Conservation (phyloP, 164 flowering plant species). For the Nymphaea colorata region DNA sequence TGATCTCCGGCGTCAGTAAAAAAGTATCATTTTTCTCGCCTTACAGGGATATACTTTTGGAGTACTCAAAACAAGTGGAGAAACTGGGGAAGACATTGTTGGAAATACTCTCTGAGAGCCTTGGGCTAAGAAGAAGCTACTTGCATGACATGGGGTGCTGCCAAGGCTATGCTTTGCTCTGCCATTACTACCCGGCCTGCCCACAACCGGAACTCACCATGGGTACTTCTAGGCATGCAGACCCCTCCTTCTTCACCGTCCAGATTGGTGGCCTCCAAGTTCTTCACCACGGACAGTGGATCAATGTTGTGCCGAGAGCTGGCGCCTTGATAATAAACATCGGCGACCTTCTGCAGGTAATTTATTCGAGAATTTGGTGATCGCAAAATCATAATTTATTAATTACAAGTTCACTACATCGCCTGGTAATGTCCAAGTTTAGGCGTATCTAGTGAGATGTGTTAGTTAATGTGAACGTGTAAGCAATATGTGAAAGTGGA, state of each 20-base stretch:
- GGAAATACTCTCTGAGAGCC: conserved; percentile 7
- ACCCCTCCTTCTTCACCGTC: conserved; percentile 25
- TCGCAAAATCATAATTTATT: too few species aligned
- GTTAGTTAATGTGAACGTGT: too few species aligned
- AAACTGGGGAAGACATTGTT: too few species aligned
- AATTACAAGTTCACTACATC: neutral
- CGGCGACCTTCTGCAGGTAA: conserved; percentile 38
- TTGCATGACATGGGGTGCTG: conserved; percentile 15
- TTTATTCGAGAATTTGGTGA: neutral
- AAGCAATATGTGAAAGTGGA: too few species aligned
- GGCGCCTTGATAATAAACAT: conserved; percentile 31
- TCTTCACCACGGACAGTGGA: conserved; percentile 25
- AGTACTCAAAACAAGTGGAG: too few species aligned
- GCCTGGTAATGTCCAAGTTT: too few species aligned
- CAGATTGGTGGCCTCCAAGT: conserved; percentile 36
- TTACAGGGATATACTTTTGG: too few species aligned
- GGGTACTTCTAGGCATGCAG: conserved; percentile 27
- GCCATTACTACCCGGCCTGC: conserved; percentile 39
- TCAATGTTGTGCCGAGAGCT: conserved; percentile 21
- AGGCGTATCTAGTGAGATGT: neutral
- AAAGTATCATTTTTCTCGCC: too few species aligned
- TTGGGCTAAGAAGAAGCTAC: conserved; percentile 14
- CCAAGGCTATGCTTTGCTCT: conserved; percentile 3
- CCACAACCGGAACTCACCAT: conserved; percentile 36
- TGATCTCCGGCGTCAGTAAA: too few species aligned